Base-by-base conservation (phyloP, 495 filamentous ascomycete genomes). In the Lophiostoma macrostomum region DNA sequence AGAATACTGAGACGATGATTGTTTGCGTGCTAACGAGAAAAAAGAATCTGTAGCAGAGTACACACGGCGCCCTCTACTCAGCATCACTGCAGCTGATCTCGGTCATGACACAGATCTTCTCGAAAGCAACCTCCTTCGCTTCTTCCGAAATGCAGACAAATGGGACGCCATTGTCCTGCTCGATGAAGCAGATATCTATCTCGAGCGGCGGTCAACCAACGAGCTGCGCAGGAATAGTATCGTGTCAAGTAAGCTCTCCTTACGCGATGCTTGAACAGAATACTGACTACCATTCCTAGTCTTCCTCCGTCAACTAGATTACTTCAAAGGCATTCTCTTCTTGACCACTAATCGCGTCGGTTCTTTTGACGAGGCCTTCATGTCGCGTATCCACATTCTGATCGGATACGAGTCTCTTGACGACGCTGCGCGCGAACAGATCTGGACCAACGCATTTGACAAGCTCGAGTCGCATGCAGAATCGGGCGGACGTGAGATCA, bases 161-260 rank as follows among this genome's bases (percentile, higher is more conserved):
- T 71, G 67, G 68, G 59, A 65, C 48, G 71, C 72, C 27, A 67
- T 79, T 38, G 61, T 79, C 0, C 67, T 81, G 0, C 69, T 87
- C 1, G 84, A 86, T 46, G 83, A 87, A 67, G 78, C 77, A 22
- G 84, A 87, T 51, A 78, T 85, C n/a, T 85, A 84, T 70, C 72
- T 86, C 20, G 78, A 83, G 65, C 39, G 52, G 34, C 65, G 65
- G 13, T 50, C 31, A 3, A 50, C 60, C 5, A 50, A 61, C 41
- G 65, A 69, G 36, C 55, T 69, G 6, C 61, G 66, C 42, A 58
- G 68, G 0, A 71, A 69, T 56, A 64, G 68, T 51, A 60, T 69
- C 24, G 65, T 70, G 27, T 59, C 51, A 4, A 69, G 29, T 32
- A 32, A 32, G n/a, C n/a, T 32, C 29, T 32, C n/a, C 29, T 7